These are phyloP conservation scores for Neobulgaria alba DNA, from an alignment of 2,329 filamentous ascomycete genomes.

Conservation along the genomic window DNA sequence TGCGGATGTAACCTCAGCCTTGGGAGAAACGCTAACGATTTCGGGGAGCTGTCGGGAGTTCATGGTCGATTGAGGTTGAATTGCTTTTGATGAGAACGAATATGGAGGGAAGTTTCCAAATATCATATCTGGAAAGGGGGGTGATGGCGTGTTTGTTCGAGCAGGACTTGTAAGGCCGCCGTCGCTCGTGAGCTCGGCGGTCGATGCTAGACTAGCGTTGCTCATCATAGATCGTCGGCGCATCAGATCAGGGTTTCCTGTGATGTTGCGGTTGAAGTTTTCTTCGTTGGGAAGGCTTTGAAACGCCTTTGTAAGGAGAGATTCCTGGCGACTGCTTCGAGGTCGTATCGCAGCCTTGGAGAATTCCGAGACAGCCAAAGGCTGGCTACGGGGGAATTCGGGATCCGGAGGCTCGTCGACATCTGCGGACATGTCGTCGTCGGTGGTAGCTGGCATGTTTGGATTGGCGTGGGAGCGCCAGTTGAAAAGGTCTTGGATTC, in stretches of 20 bases:
- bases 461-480: conserved; percentile 38
- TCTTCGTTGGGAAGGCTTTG: conserved; percentile 57
- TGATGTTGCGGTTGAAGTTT: conserved; percentile 31
- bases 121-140: conserved; percentile 58
- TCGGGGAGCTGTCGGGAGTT: conserved; percentile 4
- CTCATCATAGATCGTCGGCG: conserved; percentile 56
- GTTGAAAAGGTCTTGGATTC: conserved; percentile 33
- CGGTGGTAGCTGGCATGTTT: conserved; percentile 30
- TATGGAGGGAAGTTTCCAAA: conserved; percentile 32
- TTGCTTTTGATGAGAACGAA: conserved; percentile 18
- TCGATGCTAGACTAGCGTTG: conserved; percentile 72
- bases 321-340: conserved; percentile 56
- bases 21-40: conserved; percentile 26
- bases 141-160: conserved; percentile 81
- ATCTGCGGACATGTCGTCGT: conserved; percentile 64
- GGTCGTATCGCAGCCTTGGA: conserved; percentile 34
- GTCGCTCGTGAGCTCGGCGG: conserved; percentile 89
- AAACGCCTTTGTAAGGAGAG: conserved; percentile 79
- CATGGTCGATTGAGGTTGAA: conserved; percentile 4
- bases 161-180: conserved; percentile 84
- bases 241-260: conserved; percentile 32
- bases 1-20: conserved; percentile 51
- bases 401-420: conserved; percentile 81
- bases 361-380: conserved; percentile 19
- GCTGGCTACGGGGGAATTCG: conserved; percentile 6